Conservation (phyloP, 2,329 filamentous ascomycete genomes). For the Neopestalotiopsis sp. region DNA sequence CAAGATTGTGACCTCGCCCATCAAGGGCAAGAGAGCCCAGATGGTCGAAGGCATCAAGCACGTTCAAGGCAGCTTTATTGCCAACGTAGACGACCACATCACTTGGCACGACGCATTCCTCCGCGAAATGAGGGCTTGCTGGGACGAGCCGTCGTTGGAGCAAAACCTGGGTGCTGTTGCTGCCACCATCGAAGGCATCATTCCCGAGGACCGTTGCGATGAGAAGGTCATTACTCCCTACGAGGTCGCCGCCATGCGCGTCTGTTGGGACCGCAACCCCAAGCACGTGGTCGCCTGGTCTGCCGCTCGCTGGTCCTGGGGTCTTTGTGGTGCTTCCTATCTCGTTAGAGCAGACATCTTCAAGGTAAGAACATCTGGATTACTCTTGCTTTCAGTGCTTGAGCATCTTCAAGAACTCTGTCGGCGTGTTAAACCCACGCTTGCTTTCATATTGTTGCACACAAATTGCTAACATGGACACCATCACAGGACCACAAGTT, state of each 20-base stretch:
- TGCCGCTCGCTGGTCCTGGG: conserved; percentile 8
- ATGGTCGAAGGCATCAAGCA: not conserved
- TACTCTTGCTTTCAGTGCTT: not conserved
- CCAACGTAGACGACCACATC: not conserved
- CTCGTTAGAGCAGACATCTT: not conserved
- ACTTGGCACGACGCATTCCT: not conserved
- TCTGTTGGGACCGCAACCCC: conserved; percentile 12
- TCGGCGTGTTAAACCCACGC: too few relatives aligned
- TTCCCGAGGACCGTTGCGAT: conserved; percentile 17
- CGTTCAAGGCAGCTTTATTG: not conserved
- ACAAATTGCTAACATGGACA: not conserved
- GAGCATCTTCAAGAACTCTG: too few relatives aligned
- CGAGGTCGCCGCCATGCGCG: conserved; percentile 18
- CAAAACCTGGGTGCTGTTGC: not conserved
- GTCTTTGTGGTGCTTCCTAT: conserved; percentile 7
- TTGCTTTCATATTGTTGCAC: not conserved
- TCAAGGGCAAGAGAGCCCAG: not conserved
- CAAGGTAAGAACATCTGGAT: not conserved
- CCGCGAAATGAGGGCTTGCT: not conserved
- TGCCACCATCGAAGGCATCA: not conserved
- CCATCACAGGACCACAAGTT: not conserved
- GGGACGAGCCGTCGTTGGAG: not conserved
- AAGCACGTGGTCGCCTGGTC: conserved; percentile 2
- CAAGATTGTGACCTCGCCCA: not conserved
- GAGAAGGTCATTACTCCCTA: conserved; percentile 9